Base-by-base conservation (phyloP, 352 stramenopile species). In the Globisporangium perplexum region DNA sequence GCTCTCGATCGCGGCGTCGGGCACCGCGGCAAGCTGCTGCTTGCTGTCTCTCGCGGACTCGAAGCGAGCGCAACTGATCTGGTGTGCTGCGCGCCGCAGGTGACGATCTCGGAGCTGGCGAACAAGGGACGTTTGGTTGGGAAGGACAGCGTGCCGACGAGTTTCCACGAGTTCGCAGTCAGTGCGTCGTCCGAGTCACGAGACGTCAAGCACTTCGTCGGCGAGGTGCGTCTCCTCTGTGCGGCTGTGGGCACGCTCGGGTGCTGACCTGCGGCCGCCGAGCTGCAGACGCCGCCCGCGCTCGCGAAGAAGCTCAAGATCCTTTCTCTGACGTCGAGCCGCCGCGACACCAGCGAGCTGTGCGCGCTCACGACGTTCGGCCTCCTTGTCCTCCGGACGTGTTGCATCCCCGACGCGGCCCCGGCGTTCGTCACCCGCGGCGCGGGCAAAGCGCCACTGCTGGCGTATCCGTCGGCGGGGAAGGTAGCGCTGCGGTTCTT, bases 311-410 rank as follows among this genome's bases (percentile, higher is more conserved):
- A 84, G 50, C 54, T 77, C 55, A 90, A 88, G 53, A 46, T 84
- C 30, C 47, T 68, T 8, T 73, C 68, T 11, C 61, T 90, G 17
- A 66, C 59, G 26, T 70, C 51, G 35, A 83, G 69, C 36, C 28
- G 38, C 44, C 68, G 65, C 20, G 62, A 68, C n/a, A 38, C 57
- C 4, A 62, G 61, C 4, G 66, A 74, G 14, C 28, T 88, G 20
- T 86, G 76, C 56, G 85, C 67, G 12, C 62, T 85, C 28, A 88
- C 76, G 2, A 86, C 56, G 7, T 82, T 81, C 43, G 74, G 76
- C 0, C 56, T 90, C 1, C 62, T 88, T 1, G 42, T 86, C 1
- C 46, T 90, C 30, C 61, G 44, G 11, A 60, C 65, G 2, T 72
- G 49, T 11, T 78, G 64, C 42, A 55, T 86, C 14, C 59, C 77